These are phyloP conservation scores for Vanrija pseudolonga DNA, from an alignment of 1,284 basidiomycete genomes.

Conservation along the genomic window DNA sequence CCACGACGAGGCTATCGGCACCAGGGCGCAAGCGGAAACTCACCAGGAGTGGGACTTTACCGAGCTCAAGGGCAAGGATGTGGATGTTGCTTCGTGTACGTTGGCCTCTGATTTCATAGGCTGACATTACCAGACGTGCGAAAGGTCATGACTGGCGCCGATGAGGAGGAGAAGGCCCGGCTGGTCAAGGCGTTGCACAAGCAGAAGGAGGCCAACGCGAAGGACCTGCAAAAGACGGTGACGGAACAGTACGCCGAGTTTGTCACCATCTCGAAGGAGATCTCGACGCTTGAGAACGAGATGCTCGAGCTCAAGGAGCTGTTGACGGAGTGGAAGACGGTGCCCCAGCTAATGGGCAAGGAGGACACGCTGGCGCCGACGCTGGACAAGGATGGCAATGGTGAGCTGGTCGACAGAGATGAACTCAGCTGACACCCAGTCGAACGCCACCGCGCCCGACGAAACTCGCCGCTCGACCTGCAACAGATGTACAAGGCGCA, in stretches of 20 bases:
- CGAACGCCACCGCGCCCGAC: constrained; percentile 65
- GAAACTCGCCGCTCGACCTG: constrained; percentile 88
- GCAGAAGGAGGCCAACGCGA: constrained; percentile 37
- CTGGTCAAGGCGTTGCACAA: constrained; percentile 44
- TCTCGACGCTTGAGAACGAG: constrained; percentile 92
- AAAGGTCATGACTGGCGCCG: constrained; percentile 44
- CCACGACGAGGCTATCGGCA: constrained; percentile 32
- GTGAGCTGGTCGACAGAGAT: constrained; percentile 16
- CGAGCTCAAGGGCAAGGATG: constrained; percentile 66
- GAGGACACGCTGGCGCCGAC: constrained; percentile 58
- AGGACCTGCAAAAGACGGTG: constrained; percentile 50
- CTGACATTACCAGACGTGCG: constrained; percentile 6
- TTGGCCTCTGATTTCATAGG: constrained; percentile 9
- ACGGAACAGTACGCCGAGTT: constrained; percentile 74
- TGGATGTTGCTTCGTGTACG: constrained; percentile 78
- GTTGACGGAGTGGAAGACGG: constrained; percentile 88
- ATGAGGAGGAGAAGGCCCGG: constrained; percentile 45
- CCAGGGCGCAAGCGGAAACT: constrained; percentile 28
- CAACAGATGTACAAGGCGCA: constrained; percentile 91
- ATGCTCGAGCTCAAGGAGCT: constrained; percentile 95
- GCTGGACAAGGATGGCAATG: constrained; percentile 41
- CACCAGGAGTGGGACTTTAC: constrained; percentile 57
- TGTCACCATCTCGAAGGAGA: constrained; percentile 94
- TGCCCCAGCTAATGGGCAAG: constrained; percentile 87
- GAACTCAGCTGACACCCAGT: constrained; percentile 20